Conservation (phyloP, 768 basidiomycete species). For the Tubosaeta sp. region DNA sequence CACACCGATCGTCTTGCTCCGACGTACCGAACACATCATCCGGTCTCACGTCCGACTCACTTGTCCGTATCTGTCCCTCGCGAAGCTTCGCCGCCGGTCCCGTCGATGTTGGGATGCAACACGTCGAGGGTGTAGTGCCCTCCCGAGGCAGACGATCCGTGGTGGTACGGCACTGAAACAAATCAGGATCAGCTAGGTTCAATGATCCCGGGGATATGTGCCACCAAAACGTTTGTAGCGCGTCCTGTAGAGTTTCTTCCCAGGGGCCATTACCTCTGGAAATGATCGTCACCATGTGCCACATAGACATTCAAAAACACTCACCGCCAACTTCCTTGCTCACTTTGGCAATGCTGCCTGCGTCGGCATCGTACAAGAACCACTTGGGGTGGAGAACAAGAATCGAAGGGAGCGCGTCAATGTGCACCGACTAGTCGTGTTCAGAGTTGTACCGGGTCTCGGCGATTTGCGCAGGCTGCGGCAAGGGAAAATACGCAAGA, state of each 20-base stretch:
- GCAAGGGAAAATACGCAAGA: conserved; percentile 67
- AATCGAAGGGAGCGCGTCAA: conserved; percentile 80
- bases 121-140: conserved; percentile 96
- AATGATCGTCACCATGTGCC: rapidly evolving
- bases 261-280: conserved; percentile 58
- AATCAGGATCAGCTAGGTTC: background rate
- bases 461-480: conserved; percentile 74
- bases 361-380: conserved; percentile 78
- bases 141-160: conserved; percentile 84
- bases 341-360: conserved; percentile 79
- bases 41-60: conserved; percentile 70
- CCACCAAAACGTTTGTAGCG: conserved; percentile 85
- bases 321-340: conserved; percentile 73
- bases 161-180: conserved; percentile 74
- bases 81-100: conserved; percentile 30
- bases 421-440: conserved; percentile 71
- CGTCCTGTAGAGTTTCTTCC: conserved; percentile 42
- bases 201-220: conserved; percentile 19
- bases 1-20: conserved; percentile 62
- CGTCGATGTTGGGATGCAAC: conserved; percentile 58
- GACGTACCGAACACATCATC: conserved; percentile 66
- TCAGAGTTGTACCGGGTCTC: conserved; percentile 54
- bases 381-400: conserved; percentile 88
- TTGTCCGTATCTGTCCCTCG: conserved; percentile 88
- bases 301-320: background rate